These are phyloP conservation scores for Phycomyces nitens DNA, from an alignment of 192 early-diverging fungal species.

Conservation along the genomic window DNA sequence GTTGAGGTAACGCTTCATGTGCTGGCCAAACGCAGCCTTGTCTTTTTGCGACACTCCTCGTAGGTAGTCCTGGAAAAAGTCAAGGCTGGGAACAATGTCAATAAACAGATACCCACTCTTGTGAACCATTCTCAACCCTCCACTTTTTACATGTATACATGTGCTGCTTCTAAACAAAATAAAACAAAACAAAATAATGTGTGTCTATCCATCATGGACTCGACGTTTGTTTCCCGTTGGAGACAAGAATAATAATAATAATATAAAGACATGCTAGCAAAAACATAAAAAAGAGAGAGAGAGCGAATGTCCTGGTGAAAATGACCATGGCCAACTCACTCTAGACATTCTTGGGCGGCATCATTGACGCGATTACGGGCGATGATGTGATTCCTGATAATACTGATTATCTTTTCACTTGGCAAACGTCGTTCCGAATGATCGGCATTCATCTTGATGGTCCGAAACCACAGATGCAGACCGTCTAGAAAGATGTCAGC, in stretches of 20 bases:
- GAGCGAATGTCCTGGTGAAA: background rate
- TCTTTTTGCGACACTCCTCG: constrained; percentile 26
- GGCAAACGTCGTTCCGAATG: constrained; percentile 23
- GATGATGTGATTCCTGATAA: constrained; percentile 42
- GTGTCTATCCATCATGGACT: too few relatives aligned
- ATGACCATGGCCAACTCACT: constrained; percentile 28
- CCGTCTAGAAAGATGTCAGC: constrained; percentile 47
- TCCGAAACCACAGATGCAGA: constrained; percentile 48
- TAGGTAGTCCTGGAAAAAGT: constrained; percentile 32
- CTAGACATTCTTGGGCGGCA: constrained; percentile 40
- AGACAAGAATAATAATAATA: too few relatives aligned
- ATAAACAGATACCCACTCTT: background rate
- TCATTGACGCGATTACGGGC: constrained; percentile 29
- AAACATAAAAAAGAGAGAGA: background rate
- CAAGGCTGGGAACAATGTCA: constrained; percentile 23
- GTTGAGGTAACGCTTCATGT: constrained; percentile 38
- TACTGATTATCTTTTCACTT: constrained; percentile 29
- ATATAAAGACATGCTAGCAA: background rate
- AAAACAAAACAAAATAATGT: too few relatives aligned
- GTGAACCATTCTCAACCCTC: background rate
- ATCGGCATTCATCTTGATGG: constrained; percentile 49
- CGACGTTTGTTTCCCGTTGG: too few relatives aligned
- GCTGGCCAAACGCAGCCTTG: constrained; percentile 38
- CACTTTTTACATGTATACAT: constrained; percentile 9
- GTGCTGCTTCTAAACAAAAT: too few relatives aligned